These are phyloP conservation scores for Pseudogymnoascus sp. DNA, from an alignment of 2,329 filamentous ascomycete species.

Conservation along the genomic window DNA sequence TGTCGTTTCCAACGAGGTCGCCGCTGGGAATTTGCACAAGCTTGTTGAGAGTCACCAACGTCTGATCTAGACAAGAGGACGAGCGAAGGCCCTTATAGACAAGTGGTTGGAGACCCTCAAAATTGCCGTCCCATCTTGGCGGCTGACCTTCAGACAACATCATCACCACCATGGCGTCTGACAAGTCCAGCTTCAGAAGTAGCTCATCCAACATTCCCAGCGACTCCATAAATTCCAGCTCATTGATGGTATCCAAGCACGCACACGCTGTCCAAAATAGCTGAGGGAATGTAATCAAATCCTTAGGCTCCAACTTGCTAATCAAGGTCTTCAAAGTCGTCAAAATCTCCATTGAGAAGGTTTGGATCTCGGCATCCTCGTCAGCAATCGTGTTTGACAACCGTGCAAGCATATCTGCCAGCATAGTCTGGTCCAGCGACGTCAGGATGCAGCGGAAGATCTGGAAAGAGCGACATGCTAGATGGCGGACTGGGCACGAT, in stretches of 20 bases:
- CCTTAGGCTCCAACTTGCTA: conserved; percentile 68
- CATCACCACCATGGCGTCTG: conserved; percentile 58
- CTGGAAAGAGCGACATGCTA: conserved; percentile 95
- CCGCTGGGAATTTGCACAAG: conserved; percentile 74
- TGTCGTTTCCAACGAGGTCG: conserved; percentile 72
- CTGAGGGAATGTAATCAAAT: conserved; percentile 84
- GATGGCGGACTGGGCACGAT: conserved; percentile 86
- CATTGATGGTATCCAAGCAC: conserved; percentile 93
- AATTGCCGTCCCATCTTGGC: conserved; percentile 77
- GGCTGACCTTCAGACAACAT: conserved; percentile 73
- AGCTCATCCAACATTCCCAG: conserved; percentile 86
- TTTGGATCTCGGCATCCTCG: conserved; percentile 87
- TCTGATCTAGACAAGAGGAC: conserved; percentile 69
- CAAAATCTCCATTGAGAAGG: conserved; percentile 95
- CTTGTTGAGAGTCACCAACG: conserved; percentile 69
- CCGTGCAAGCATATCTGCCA: conserved; percentile 91
- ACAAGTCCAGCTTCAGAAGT: conserved; percentile 75
- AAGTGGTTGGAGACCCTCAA: conserved; percentile 77
- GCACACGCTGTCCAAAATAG: conserved; percentile 97
- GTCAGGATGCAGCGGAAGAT: conserved; percentile 92
- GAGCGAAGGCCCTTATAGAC: conserved; percentile 91
- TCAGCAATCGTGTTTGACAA: conserved; percentile 96
- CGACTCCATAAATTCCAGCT: conserved; percentile 86
- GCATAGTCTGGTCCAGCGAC: conserved; percentile 83
- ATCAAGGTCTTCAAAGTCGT: conserved; percentile 92